phyloP scores from a whole-genome alignment of 2,329 filamentous ascomycete species.

The Incumbomyces lentus region DNA sequence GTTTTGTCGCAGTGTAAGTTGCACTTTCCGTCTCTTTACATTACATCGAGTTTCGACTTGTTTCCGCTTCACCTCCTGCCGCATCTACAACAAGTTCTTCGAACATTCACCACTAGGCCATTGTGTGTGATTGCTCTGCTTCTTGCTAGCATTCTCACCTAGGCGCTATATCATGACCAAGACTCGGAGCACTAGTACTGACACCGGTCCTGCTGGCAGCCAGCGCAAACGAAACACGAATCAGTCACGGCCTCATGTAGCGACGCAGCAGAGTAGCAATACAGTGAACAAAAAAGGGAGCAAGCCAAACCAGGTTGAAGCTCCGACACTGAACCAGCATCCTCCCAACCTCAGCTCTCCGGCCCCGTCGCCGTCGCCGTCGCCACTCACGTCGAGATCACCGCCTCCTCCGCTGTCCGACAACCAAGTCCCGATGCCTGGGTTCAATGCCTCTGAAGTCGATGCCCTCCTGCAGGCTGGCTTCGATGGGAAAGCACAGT shows the following conservation, averaged over 20 bases:
- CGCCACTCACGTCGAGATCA: background rate
- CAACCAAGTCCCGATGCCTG: constrained; percentile 32
- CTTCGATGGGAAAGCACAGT: constrained; percentile 33
- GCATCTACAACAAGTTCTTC: too few species aligned
- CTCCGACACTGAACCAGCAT: constrained; percentile 9
- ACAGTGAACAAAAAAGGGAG: constrained; percentile 1
- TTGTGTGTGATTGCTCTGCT: too few species aligned
- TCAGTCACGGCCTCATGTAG: constrained; percentile 1
- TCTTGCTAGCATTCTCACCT: too few species aligned
- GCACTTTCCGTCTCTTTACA: background rate
- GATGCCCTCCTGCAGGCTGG: constrained; percentile 23
- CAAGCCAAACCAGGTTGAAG: background rate
- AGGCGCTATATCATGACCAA: constrained; percentile 4
- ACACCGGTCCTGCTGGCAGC: constrained; percentile 2
- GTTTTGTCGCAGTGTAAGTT: constrained; percentile 8
- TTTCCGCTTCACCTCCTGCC: too few species aligned
- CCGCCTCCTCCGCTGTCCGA: constrained; percentile 18
- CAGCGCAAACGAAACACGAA: constrained; percentile 7
- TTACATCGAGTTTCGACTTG: background rate
- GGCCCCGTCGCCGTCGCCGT: background rate
- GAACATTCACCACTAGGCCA: too few species aligned
- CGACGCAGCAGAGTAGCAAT: constrained; percentile 1
- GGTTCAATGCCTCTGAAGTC: constrained; percentile 35
- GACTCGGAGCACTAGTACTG: background rate
- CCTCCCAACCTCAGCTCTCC: constrained; percentile 7